Evolutionary conservation across 192 early-diverging fungal genomes (phyloP).

Genomic region (Chytriomyces sp.): DNA sequence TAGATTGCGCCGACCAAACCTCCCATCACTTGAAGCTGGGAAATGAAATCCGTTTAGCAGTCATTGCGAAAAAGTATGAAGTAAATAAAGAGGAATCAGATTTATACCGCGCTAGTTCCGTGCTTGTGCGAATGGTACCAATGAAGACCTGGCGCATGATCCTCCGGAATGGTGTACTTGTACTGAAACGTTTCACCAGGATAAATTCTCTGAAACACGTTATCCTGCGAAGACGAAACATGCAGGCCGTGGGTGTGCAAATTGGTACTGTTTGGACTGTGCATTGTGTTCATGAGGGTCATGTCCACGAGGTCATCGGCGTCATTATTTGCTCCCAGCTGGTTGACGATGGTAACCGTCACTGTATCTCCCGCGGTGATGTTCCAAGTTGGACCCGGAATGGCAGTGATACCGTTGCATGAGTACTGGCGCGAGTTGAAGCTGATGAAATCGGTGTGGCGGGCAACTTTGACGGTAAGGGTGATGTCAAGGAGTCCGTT

Average conservation of each 20-base stretch:
- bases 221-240: neutral
- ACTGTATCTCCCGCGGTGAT: neutral
- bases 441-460: neutral
- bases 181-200: neutral
- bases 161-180: neutral
- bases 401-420: neutral
- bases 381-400: conserved; percentile 14
- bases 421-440: conserved; percentile 4
- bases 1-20: neutral
- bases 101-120: neutral
- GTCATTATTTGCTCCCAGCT: neutral
- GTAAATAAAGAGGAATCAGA: too few relatives aligned
- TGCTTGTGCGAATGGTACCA: neutral
- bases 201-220: neutral
- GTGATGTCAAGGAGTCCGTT: conserved; percentile 1
- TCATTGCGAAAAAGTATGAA: too few relatives aligned
- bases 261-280: neutral
- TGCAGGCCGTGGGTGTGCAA: conserved; percentile 9
- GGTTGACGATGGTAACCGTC: neutral
- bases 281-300: conserved; percentile 16
- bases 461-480: neutral
- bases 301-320: neutral
- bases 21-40: neutral
- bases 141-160: neutral
- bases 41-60: too few relatives aligned